phyloP scores from a whole-genome alignment of 257 asterid species.

The Fraxinus anomala region DNA sequence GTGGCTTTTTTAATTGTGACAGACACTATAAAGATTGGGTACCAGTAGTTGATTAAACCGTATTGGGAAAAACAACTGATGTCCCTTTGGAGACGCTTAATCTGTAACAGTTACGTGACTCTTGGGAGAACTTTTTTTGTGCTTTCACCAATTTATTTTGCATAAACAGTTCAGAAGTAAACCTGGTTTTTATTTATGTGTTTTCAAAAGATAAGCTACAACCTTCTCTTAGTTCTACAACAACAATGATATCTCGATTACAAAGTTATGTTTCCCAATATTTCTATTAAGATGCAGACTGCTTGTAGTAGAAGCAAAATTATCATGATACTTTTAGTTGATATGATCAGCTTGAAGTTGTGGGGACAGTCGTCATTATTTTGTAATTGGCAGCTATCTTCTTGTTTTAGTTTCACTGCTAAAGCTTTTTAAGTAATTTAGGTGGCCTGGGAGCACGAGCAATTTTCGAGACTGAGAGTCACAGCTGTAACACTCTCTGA shows the following conservation, averaged over 20 bases:
- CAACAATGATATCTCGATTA: background rate
- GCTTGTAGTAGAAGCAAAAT: background rate
- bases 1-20: background rate
- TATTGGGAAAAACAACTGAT: background rate
- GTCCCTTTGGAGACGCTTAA: background rate
- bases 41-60: background rate
- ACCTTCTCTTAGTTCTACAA: background rate
- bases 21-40: background rate
- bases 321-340: constrained; percentile 11
- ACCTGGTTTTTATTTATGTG: background rate
- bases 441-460: constrained; percentile 99
- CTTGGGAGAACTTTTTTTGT: background rate
- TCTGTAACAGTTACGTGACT: background rate
- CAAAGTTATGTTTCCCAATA: too few species aligned
- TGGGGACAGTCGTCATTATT: constrained; percentile 21
- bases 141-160: background rate
- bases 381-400: constrained; percentile 5
- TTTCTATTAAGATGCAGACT: background rate
- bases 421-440: constrained; percentile 45
- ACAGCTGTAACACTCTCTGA: constrained; percentile 93
- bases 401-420: constrained; percentile 32
- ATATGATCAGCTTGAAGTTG: background rate
- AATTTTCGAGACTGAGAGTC: constrained; percentile 83
- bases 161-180: constrained; percentile 1
- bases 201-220: background rate